Percentiles rank a stretch among this genome's conserved stretches.
These are phyloP conservation scores for Theobroma cacao DNA, from an alignment of 345 rosid genomes.

Conservation along the genomic window DNA sequence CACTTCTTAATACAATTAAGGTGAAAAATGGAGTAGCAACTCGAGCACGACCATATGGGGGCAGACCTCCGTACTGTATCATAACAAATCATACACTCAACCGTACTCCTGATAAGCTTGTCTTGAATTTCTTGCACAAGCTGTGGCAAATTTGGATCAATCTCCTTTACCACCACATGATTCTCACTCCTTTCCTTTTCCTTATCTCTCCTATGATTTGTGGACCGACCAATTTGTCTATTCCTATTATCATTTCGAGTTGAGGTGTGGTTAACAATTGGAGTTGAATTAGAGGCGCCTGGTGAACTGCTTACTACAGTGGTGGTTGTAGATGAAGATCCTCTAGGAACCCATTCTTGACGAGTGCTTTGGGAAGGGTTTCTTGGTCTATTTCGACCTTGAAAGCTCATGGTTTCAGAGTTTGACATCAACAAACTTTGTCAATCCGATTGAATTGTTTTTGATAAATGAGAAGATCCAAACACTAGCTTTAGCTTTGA, in stretches of 20 bases:
- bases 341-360: slow-evolving; percentile 80
- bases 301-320: slow-evolving; percentile 24
- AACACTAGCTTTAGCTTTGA: not conserved
- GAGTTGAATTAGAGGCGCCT: slow-evolving; percentile 10
- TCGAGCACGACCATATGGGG: slow-evolving; percentile 86
- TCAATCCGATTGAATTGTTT: not conserved
- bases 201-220: slow-evolving; percentile 43
- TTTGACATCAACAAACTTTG: not conserved
- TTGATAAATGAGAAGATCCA: not conserved
- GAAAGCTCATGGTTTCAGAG: slow-evolving; percentile 51
- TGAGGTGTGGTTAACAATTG: slow-evolving; percentile 19
- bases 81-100: slow-evolving; percentile 96
- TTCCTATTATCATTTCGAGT: slow-evolving; percentile 29
- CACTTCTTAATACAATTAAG: slow-evolving; percentile 87
- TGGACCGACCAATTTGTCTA: slow-evolving; percentile 25
- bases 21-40: slow-evolving; percentile 90
- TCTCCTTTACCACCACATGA: slow-evolving; percentile 20
- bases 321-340: slow-evolving; percentile 18
- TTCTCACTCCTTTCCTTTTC: slow-evolving; percentile 28
- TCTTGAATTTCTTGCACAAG: slow-evolving; percentile 90
- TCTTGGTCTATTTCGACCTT: slow-evolving; percentile 43
- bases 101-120: slow-evolving; percentile 60
- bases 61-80: slow-evolving; percentile 85
- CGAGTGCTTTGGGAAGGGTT: slow-evolving; percentile 31
- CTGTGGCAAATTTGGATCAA: slow-evolving; percentile 70